phyloP scores from a whole-genome alignment of 257 asterid species.

The Mitragyna speciosa region DNA sequence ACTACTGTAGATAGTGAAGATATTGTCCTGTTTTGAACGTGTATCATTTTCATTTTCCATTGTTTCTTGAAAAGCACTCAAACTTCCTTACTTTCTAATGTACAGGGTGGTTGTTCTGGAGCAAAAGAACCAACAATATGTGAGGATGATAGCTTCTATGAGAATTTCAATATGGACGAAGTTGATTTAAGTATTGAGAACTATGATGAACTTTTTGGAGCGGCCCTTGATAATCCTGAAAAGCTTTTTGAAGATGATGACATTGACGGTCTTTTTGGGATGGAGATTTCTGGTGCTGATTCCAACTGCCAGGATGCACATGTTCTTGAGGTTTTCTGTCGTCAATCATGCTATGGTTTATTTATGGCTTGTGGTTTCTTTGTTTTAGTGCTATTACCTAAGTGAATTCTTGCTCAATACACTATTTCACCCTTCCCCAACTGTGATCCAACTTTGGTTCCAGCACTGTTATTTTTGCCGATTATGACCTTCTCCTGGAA shows the following conservation, averaged over 20 bases:
- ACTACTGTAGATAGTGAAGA: background rate
- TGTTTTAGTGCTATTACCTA: background rate
- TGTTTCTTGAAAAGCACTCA: slow-evolving; percentile 7
- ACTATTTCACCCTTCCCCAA: background rate
- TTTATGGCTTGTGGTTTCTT: background rate
- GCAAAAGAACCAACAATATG: slow-evolving; percentile 39
- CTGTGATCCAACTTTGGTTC: background rate
- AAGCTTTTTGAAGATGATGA: slow-evolving; percentile 53
- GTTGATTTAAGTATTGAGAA: slow-evolving; percentile 59
- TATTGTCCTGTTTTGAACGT: background rate
- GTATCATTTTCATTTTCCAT: background rate
- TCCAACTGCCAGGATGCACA: slow-evolving; percentile 50
- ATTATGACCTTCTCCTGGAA: background rate
- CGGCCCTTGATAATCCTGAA: slow-evolving; percentile 48
- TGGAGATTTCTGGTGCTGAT: slow-evolving; percentile 43
- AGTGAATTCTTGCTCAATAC: background rate
- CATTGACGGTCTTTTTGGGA: slow-evolving; percentile 63
- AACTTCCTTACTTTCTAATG: slow-evolving; percentile 12
- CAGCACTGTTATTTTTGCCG: background rate
- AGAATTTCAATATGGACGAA: slow-evolving; percentile 63
- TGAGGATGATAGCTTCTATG: slow-evolving; percentile 48
- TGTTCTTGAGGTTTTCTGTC: slow-evolving; percentile 47
- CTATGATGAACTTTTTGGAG: slow-evolving; percentile 72
- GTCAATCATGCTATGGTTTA: background rate
- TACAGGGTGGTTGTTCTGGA: slow-evolving; percentile 55